Evolutionary conservation across 352 stramenopile species (phyloP).

Genomic region (Thraustotheca clavata): DNA sequence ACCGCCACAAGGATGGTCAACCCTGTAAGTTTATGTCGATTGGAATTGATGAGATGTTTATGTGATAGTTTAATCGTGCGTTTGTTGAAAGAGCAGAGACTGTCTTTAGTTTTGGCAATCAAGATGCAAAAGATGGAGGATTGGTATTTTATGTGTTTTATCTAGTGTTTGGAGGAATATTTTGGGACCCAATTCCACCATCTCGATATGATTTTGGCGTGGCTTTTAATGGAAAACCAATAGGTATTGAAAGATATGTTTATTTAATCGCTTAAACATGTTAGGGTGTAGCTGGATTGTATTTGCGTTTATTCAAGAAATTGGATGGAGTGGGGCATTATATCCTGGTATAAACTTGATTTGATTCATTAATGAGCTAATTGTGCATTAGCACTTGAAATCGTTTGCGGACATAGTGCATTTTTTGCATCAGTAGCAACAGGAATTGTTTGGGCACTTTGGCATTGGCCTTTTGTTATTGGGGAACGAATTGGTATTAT

Average conservation of each 20-base stretch:
- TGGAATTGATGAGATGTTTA: background rate
- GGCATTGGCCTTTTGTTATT: constrained; percentile 86
- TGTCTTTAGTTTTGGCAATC: constrained; percentile 84
- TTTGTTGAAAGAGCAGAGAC: constrained; percentile 82
- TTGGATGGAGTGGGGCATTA: constrained; percentile 81
- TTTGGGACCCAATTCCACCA: constrained; percentile 77
- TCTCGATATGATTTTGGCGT: constrained; percentile 71
- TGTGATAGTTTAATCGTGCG: constrained; percentile 62
- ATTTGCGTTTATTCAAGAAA: constrained; percentile 70
- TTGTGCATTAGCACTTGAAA: constrained; percentile 51
- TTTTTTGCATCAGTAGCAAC: constrained; percentile 80
- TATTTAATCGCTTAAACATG: background rate
- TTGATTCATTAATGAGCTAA: background rate
- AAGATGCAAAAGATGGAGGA: constrained; percentile 73
- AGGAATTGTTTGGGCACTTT: constrained; percentile 73
- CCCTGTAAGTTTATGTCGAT: constrained; percentile 37
- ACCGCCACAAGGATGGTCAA: constrained; percentile 82
- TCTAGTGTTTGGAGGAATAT: constrained; percentile 66
- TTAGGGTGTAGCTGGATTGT: constrained; percentile 82
- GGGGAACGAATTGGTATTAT: constrained; percentile 70
- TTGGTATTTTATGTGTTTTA: constrained; percentile 87
- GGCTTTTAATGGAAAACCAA: constrained; percentile 50
- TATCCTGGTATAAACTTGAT: constrained; percentile 48
- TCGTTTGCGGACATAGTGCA: constrained; percentile 81
- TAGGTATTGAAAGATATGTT: constrained; percentile 60